Base-by-base conservation (phyloP, 2,329 filamentous ascomycete species). In the Fusarium foetens region DNA sequence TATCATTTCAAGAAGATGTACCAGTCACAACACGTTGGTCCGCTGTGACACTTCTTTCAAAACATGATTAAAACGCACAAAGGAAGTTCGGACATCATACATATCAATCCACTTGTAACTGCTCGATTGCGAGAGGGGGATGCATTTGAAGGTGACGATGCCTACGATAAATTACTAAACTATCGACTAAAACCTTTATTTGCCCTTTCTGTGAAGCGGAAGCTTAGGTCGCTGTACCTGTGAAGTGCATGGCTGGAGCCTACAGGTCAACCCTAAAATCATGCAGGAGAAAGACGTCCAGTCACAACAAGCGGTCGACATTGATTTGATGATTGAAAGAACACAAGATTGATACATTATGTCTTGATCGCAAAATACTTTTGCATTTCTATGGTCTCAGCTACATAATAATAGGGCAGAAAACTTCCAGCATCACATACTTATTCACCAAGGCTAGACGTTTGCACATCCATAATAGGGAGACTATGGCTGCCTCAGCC, bases 111-210 rank as follows among this genome's bases (percentile, higher is more conserved):
- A 8, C 48, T 35, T 35, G 48, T 14, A 14, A 23, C 27, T 25
- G 8, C 16, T 25, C n/a, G 29, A 35, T 51, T 19, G 16, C n/a
- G 31, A 33, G 16, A 51, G n/a, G 11, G 8, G 9, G 8, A 25
- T 35, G 8, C 16, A 19, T 11, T 10, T 19, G 8, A 11, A 35
- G 9, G 16, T 5, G 4, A 25, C 12, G 6, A 51, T 51, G n/a
- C 8, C 8, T 21, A 10, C 6, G 6, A 3, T 21, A 3, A 25
- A 25, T 3, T 19, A 10, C 19, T 8, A 35, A 3, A 3, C 5
- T 25, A 19, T 35, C 9, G 12, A 5, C 6, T 19, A 5, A 4
- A 4, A 3, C 6, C 1, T 0, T 31, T 48, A 0, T 4, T 8
- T 17, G 5, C 6, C 7, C 12, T 31, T n/a, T 1, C 12, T 31